Evolutionary conservation across 495 filamentous ascomycete species (phyloP), one percentile per base, ranked within the genome.

Genomic region (Pseudoneurospora amorphoporcata): DNA sequence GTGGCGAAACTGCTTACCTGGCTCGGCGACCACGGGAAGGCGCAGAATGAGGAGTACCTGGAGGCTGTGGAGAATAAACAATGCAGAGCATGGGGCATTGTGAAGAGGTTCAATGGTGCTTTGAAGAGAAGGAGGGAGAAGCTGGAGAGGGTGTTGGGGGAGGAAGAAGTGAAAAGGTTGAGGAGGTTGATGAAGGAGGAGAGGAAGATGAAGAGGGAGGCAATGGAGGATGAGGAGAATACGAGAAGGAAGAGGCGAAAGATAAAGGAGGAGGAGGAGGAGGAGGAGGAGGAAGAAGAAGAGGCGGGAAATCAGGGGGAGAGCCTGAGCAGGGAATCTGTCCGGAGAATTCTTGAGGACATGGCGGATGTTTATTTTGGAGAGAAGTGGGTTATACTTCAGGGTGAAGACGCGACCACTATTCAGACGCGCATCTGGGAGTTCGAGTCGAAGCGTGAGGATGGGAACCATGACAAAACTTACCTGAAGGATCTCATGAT

Each of bases 11-110:
- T 61, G 53, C 53, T 61, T 0, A 61, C 53, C 14, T 61, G 45
- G 19, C 0, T 53, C 19, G 45, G 45, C 0, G 45, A 53, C 0
- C 45, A 53, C 0, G 19, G 45, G 0, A 53, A 53, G 12, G 45
- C 19, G 8, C 0, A 0, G 9, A n/a, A 53, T 23, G 23, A 0
- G 0, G 45, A 53, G n/a, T 53, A 53, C 19, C 0, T 0, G 19
- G 0, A 2, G 8, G 9, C 10, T 8, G 19, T 53, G 45, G 12
- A 0, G 45, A 9, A 6, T 12, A 53, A 2, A 12, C 19, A 14
- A 9, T 12, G 19, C 9, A 53, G 45, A 53, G 45, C 53, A 23
- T 61, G 53, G 53, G 23, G 23, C 5, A 61, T 61, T 32, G 53
- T 23, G 12, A 61, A 35, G 53, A 32, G 23, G 53, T 61, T 61